phyloP scores from a whole-genome alignment of 805 yeast genomes.

The Gaillardinia entomophila region DNA sequence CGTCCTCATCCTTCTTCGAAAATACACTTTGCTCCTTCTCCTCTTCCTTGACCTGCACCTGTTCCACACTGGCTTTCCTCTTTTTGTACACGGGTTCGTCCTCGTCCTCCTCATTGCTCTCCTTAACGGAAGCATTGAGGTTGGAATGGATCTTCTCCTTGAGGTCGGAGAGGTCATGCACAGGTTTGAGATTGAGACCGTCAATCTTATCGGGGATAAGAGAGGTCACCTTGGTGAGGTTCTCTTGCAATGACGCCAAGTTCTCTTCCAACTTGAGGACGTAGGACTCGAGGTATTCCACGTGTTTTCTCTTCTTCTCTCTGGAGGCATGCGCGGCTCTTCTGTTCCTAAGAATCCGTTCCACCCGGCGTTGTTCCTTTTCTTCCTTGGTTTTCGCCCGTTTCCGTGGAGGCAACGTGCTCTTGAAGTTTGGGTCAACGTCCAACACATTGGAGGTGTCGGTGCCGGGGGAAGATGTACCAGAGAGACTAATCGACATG shows the following conservation, averaged over 20 bases:
- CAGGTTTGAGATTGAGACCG: not conserved
- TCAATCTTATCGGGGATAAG: constrained; percentile 2
- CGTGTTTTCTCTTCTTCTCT: constrained; percentile 90
- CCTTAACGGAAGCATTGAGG: not conserved
- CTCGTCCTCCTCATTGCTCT: not conserved
- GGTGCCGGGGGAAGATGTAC: not conserved
- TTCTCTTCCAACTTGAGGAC: constrained; percentile 39
- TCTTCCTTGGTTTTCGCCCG: constrained; percentile 95
- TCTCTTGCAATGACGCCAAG: constrained; percentile 16
- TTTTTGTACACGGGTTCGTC: not conserved
- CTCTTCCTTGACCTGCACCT: not conserved
- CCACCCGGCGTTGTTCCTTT: constrained; percentile 93
- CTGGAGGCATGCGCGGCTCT: constrained; percentile 97
- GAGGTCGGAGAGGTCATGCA: not conserved
- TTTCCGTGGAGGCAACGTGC: constrained; percentile 84
- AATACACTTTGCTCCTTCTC: not conserved
- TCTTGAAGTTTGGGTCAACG: constrained; percentile 20
- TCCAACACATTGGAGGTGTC: constrained; percentile 6
- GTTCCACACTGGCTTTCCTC: not conserved
- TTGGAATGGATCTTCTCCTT: not conserved
- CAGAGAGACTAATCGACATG: not conserved
- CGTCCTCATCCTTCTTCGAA: not conserved
- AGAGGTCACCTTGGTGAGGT: constrained; percentile 14
- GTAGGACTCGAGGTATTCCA: constrained; percentile 72
- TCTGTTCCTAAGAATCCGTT: constrained; percentile 86